Base-by-base conservation (phyloP, 495 filamentous ascomycete genomes). In the Mycothermus thermophilus region DNA sequence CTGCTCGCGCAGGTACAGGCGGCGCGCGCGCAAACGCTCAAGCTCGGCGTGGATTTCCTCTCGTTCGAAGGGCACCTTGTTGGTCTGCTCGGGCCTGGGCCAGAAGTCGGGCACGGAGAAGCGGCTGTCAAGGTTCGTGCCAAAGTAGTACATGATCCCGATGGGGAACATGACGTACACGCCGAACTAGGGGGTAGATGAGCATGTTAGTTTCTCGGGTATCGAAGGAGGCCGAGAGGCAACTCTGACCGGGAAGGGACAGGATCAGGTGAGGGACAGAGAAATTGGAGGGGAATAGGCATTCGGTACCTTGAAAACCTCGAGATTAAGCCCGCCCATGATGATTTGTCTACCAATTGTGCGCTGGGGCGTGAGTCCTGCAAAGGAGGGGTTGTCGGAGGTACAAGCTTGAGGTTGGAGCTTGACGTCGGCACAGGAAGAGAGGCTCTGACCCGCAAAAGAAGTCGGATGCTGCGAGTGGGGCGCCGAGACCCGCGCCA, bases 61-160 rank as follows among this genome's bases (percentile, higher is more conserved):
- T 41, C 67, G 74, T 42, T 96, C 86, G 27, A 79, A 71, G 0
- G 90, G 90, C 32, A 99, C 84, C 51, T 70, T 82, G 58, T 99
- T 80, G 26, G 83, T 83, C 55, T 88, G 72, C 41, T 81, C 79
- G 21, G 75, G 64, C 45, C 77, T 81, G 15, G 90, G 90, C 90
- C 90, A 99, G 71, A 99, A 99, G 40, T 80, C 80, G 9, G 79
- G 75, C 1, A 93, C 82, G 28, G 67, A 51, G 66, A 99, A 99
- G 40, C 80, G 79, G 35, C 75, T 71, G 59, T 99, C 90, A 42
- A 99, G 82, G 58, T 99, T 99, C 27, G 86, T 93, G 55, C 90
- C 90, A 66, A 95, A 97, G 64, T 97, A 97, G 69, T 93, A 97
- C 90, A 97, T 97, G 66, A 90, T 83, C 42, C 81, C 86, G 47